These are phyloP conservation scores for Trichopus zeylanicus DNA, from an alignment of 116 monocot species.

Conservation along the genomic window DNA sequence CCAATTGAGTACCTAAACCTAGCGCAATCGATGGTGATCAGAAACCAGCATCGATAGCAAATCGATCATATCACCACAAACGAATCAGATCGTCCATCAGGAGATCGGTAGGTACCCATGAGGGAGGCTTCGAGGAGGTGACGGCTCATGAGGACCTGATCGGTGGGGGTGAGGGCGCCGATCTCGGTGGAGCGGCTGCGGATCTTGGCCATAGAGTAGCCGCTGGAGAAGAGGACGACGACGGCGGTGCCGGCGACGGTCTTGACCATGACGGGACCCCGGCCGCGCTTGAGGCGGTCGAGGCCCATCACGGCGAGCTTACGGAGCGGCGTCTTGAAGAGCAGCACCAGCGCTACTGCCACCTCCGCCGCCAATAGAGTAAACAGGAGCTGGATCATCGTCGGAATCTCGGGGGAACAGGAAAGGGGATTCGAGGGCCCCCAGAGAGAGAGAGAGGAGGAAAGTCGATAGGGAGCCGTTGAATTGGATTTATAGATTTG, in stretches of 20 bases:
- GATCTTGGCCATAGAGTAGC: conserved; percentile 71
- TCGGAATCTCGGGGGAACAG: not conserved
- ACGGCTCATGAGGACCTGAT: conserved; percentile 56
- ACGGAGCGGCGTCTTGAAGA: conserved; percentile 58
- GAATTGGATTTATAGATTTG: too few relatives aligned
- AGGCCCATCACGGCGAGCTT: conserved; percentile 45
- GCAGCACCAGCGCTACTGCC: conserved; percentile 31
- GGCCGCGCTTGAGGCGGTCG: conserved; percentile 68
- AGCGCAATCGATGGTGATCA: too few relatives aligned
- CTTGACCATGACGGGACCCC: conserved; percentile 56
- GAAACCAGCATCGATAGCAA: too few relatives aligned
- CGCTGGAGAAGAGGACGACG: conserved; percentile 40
- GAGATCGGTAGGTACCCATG: conserved; percentile 35
- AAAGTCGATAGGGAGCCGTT: too few relatives aligned
- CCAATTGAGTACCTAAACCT: too few relatives aligned
- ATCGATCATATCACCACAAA: not conserved
- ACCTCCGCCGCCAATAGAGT: conserved; percentile 51
- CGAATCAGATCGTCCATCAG: not conserved
- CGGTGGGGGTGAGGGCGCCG: conserved; percentile 40
- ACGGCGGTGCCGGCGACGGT: conserved; percentile 47
- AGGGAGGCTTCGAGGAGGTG: conserved; percentile 63
- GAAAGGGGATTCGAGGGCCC: too few relatives aligned
- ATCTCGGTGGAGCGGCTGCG: conserved; percentile 12
- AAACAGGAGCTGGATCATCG: conserved; percentile 79
- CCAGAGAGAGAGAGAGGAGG: not conserved